These are phyloP conservation scores for Fusarium floridanum DNA, from an alignment of 2,329 filamentous ascomycete species.

Conservation along the genomic window DNA sequence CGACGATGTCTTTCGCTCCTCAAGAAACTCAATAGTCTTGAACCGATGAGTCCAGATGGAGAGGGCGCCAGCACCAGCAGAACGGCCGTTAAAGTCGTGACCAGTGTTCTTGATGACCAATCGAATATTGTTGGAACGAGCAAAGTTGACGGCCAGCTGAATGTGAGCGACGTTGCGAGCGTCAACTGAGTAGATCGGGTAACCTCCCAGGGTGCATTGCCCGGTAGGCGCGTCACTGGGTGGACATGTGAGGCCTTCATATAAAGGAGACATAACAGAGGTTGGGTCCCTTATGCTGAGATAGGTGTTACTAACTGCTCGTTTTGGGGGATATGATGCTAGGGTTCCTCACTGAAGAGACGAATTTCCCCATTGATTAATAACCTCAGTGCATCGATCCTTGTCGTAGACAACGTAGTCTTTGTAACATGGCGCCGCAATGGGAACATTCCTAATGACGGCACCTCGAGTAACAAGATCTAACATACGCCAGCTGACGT, in stretches of 20 bases:
- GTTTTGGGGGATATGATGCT: background rate
- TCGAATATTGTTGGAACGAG: constrained; percentile 58
- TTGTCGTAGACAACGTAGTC: constrained; percentile 44
- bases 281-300: constrained; percentile 53
- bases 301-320: background rate
- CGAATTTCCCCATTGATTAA: constrained; percentile 46
- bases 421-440: constrained; percentile 50
- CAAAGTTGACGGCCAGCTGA: constrained; percentile 62
- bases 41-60: constrained; percentile 70
- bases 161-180: constrained; percentile 58
- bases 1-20: constrained; percentile 26
- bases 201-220: constrained; percentile 56
- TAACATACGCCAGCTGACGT: constrained; percentile 51
- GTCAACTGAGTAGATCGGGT: constrained; percentile 58
- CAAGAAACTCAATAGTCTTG: constrained; percentile 54
- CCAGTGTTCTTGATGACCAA: constrained; percentile 63
- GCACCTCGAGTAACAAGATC: constrained; percentile 50
- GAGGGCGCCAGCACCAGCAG: constrained; percentile 68
- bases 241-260: constrained; percentile 54
- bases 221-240: constrained; percentile 37
- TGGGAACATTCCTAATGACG: constrained; percentile 50
- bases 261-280: constrained; percentile 57
- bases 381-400: constrained; percentile 44
- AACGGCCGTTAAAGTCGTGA: constrained; percentile 65
- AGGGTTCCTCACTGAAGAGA: constrained; percentile 36